phyloP scores from a whole-genome alignment of 441 rosid species.

The Omphalea diandra region DNA sequence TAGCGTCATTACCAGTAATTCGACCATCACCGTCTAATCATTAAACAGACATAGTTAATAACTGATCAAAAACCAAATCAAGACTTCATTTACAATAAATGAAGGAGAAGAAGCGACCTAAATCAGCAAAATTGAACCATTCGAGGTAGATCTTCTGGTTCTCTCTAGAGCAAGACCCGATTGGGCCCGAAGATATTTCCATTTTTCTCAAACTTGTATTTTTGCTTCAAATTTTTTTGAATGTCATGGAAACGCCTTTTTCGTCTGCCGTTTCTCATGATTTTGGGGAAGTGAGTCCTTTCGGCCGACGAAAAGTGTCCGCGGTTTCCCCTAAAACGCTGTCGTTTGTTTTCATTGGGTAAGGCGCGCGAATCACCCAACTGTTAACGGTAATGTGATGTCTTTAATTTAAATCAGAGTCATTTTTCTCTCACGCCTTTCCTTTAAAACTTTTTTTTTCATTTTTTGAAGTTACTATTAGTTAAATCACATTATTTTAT shows the following conservation, averaged over 20 bases:
- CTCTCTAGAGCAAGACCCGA: constrained; percentile 76
- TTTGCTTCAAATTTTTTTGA: neutral
- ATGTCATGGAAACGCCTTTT: neutral
- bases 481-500: too few species aligned
- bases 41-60: neutral
- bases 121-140: constrained; percentile 79
- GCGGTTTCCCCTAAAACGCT: neutral
- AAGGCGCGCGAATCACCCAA: neutral
- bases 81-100: too few species aligned
- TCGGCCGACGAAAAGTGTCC: neutral
- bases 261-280: neutral
- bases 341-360: neutral
- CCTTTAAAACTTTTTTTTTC: too few species aligned
- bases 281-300: neutral
- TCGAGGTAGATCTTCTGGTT: constrained; percentile 68
- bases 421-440: too few species aligned
- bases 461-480: too few species aligned
- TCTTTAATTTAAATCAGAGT: too few species aligned
- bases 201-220: constrained; percentile 23
- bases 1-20: constrained; percentile 85
- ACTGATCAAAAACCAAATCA: neutral
- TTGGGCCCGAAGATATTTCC: constrained; percentile 68
- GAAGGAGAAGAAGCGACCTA: constrained; percentile 39
- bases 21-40: constrained; percentile 76
- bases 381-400: neutral